phyloP scores from a whole-genome alignment of 208 protist genomes.

The Phytomonas sp. region DNA sequence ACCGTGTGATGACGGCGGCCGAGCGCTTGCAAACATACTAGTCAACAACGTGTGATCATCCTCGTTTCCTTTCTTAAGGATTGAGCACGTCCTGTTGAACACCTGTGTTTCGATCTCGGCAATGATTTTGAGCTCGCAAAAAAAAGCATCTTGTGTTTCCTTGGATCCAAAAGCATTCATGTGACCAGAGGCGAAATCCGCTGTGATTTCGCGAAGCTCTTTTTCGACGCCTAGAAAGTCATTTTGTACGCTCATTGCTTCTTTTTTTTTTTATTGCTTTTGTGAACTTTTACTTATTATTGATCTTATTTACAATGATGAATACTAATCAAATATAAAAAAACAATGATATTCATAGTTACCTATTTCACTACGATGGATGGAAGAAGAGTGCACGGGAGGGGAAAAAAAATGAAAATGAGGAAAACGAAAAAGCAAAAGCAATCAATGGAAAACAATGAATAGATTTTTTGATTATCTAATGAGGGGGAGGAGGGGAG shows the following conservation, averaged over 20 bases:
- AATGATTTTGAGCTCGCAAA: slow-evolving; percentile 69
- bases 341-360: not conserved
- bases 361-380: not conserved
- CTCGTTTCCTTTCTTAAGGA: slow-evolving; percentile 55
- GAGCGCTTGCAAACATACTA: slow-evolving; percentile 56
- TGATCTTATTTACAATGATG: not conserved
- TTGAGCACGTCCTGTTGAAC: slow-evolving; percentile 69
- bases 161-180: slow-evolving; percentile 81
- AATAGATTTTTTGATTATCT: not conserved
- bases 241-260: slow-evolving; percentile 18
- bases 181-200: slow-evolving; percentile 67
- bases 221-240: slow-evolving; percentile 69
- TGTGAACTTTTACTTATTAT: not conserved
- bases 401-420: not conserved
- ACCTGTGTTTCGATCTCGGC: slow-evolving; percentile 79
- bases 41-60: slow-evolving; percentile 53
- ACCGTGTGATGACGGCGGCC: slow-evolving; percentile 15
- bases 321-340: not conserved
- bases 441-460: not conserved
- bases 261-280: slow-evolving; percentile 1
- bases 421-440: not conserved
- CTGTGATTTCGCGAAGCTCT: slow-evolving; percentile 77
- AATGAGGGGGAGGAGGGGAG: too few species aligned
- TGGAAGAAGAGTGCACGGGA: not conserved
- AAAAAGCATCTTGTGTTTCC: slow-evolving; percentile 54